phyloP scores from a whole-genome alignment of 139 green algal genomes.

The Micractinium sp. region DNA sequence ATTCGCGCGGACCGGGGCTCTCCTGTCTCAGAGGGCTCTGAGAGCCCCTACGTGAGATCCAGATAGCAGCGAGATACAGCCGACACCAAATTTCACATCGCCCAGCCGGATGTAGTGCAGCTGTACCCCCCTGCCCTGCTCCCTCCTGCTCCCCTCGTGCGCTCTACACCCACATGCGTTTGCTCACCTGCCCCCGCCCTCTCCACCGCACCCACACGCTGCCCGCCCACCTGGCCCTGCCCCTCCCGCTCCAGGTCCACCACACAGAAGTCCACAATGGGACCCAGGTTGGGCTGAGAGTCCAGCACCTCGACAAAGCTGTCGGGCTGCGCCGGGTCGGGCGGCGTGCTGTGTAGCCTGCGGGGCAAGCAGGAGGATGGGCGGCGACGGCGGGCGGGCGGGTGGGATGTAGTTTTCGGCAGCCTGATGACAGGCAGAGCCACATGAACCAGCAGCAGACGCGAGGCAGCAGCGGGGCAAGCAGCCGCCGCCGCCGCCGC shows the following conservation, averaged over 20 bases:
- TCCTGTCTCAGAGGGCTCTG: too few relatives aligned
- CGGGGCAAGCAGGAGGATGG: not conserved
- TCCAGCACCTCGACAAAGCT: conserved; percentile 87
- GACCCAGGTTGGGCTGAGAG: conserved; percentile 88
- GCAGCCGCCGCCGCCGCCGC: too few relatives aligned
- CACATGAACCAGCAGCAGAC: too few relatives aligned
- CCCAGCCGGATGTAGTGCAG: too few relatives aligned
- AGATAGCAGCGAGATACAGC: too few relatives aligned
- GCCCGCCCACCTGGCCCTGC: conserved; percentile 86
- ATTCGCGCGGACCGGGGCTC: too few relatives aligned
- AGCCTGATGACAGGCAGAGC: too few relatives aligned
- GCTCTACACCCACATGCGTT: not conserved
- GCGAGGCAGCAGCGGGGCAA: not conserved
- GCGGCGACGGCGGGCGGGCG: not conserved
- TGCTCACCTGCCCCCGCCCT: not conserved
- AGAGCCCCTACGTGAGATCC: too few relatives aligned
- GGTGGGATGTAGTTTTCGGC: too few relatives aligned
- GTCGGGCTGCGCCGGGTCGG: conserved; percentile 41
- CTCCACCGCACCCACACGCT: not conserved
- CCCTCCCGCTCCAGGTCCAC: conserved; percentile 96
- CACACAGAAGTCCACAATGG: conserved; percentile 95
- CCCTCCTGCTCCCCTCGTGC: too few relatives aligned
- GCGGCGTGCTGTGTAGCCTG: conserved; percentile 38
- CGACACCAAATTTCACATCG: too few relatives aligned
- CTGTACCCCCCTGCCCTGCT: too few relatives aligned